Percentiles rank a stretch among this genome's conserved stretches.
phyloP scores from a whole-genome alignment of 371 early-diverging fungal species.

The Ordospora colligata region DNA sequence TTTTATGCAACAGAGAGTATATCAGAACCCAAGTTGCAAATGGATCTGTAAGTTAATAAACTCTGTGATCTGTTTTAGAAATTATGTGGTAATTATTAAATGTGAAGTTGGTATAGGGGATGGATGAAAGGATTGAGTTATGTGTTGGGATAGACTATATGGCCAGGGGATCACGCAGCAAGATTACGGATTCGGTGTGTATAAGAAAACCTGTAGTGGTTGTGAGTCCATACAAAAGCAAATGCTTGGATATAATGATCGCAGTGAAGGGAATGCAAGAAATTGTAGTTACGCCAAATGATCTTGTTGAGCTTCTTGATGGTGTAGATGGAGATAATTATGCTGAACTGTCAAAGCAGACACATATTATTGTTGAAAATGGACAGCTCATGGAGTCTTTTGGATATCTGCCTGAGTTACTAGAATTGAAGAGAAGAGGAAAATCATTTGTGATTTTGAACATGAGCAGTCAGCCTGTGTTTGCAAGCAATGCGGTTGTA shows the following conservation, averaged over 20 bases:
- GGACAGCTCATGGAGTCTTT: conserved; percentile 1
- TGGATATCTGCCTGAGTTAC: background rate
- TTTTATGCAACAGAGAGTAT: background rate
- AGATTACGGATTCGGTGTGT: background rate
- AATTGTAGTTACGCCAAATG: background rate
- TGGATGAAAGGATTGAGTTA: background rate
- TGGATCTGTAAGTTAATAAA: conserved; percentile 23
- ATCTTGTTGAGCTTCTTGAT: background rate
- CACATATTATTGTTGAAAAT: conserved; percentile 24
- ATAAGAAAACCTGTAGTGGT: background rate
- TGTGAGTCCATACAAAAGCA: conserved; percentile 13
- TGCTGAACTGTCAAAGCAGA: background rate
- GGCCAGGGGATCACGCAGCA: background rate
- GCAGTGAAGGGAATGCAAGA: background rate
- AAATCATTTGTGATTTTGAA: conserved; percentile 10
- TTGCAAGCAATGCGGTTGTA: background rate
- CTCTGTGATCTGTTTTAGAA: background rate
- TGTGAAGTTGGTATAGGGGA: background rate
- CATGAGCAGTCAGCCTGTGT: background rate
- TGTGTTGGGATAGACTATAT: background rate
- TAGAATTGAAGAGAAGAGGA: background rate
- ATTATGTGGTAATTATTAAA: too few species aligned
- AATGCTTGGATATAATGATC: conserved; percentile 1
- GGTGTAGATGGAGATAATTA: background rate
- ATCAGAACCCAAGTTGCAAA: background rate